These are phyloP conservation scores for Purshia tridentata DNA, from an alignment of 306 rosid genomes.

Conservation along the genomic window DNA sequence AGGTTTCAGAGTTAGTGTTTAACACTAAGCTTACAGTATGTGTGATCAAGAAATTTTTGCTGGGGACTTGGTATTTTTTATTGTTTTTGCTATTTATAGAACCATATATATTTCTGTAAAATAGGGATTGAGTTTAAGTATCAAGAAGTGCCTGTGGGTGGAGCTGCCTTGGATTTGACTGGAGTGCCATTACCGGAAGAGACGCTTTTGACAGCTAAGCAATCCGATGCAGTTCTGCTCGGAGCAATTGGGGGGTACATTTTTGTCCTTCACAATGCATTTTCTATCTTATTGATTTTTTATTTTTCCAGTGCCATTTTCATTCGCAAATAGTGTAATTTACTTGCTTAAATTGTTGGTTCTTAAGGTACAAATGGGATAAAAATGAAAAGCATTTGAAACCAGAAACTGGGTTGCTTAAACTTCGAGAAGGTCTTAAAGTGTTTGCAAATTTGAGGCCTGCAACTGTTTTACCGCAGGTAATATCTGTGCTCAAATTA, in stretches of 20 bases:
- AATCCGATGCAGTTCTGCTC: slow-evolving; percentile 80
- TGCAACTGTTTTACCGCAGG: slow-evolving; percentile 79
- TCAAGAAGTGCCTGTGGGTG: slow-evolving; percentile 75
- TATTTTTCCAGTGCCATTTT: background rate
- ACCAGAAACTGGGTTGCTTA: slow-evolving; percentile 91
- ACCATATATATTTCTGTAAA: background rate
- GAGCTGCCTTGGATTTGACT: slow-evolving; percentile 81
- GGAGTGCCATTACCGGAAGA: slow-evolving; percentile 87
- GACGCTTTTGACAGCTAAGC: slow-evolving; percentile 61
- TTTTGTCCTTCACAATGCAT: background rate
- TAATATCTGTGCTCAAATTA: slow-evolving; percentile 7
- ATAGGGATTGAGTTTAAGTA: slow-evolving; percentile 66
- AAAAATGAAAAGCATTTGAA: slow-evolving; percentile 67
- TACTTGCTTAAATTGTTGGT: background rate
- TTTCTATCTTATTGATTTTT: background rate
- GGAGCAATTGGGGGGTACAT: slow-evolving; percentile 95
- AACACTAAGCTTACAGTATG: background rate
- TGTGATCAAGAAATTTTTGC: background rate
- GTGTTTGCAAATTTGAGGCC: slow-evolving; percentile 88
- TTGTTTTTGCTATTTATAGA: background rate
- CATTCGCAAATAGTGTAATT: background rate
- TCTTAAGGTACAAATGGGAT: slow-evolving; percentile 76
- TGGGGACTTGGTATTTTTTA: background rate
- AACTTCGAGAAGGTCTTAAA: slow-evolving; percentile 60
- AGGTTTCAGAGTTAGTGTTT: background rate